Evolutionary conservation across 2,329 filamentous ascomycete species (phyloP), one percentile per base, ranked within the genome.

Genomic region (Alternaria novae-zelandiae): DNA sequence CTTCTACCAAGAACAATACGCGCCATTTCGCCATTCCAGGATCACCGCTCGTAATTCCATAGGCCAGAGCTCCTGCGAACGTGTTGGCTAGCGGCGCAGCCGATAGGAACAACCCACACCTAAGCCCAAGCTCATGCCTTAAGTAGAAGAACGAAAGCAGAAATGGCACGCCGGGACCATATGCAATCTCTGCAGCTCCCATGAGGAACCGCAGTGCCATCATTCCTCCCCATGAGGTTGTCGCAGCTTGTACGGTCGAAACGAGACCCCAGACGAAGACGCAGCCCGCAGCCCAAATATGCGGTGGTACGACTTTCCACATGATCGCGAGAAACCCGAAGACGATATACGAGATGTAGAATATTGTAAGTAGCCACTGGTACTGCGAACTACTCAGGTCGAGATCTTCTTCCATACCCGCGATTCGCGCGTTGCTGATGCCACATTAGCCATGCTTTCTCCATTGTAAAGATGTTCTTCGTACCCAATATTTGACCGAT

Each of bases 31-130:
- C 84, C 46, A 92, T 77, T 7, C 58, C 60, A 3, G 83, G 81
- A 69, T 86, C 82, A 12, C 88, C 87, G 26, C 86, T 86, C 9
- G 88, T 88, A 73, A 92, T 90, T 5, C 74, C 78, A 63, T 78
- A 80, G 10, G 78, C 78, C 10, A 90, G 81, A 4, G 88, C 89
- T 3, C 89, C 89, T 0, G 93, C 92, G 75, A 96, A 94, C 2
- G 89, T 90, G 45, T 92, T 96, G 2, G 93, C 93, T 41, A 41
- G 36, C n/a, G 36, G 36, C 1, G 36, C 36, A 41, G 36, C 36
- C 36, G 36, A 41, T 41, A 41, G n/a, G 36, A 88, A 89, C 21
- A 89, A 73, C 3, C 86, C 87, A 55, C 84, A 84, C 4, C 87
- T 80, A 28, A 88, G 79, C 30, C 87, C 87, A 12, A 89, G 77